These are phyloP conservation scores for Dendrostoma leiphaemia DNA, from an alignment of 2,329 filamentous ascomycete species.

Conservation along the genomic window DNA sequence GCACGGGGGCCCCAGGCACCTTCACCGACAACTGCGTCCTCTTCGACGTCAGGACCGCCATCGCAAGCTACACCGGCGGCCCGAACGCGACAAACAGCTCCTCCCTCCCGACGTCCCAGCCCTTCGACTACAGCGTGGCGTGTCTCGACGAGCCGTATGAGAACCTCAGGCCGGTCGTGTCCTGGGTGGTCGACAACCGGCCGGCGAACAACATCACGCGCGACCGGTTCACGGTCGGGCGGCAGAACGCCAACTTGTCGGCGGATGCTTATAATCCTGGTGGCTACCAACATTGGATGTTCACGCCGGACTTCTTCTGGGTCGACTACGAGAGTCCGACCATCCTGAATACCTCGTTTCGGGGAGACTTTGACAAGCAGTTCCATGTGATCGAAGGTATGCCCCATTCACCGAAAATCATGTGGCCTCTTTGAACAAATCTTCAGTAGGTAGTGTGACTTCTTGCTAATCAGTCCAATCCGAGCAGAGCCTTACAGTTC, in stretches of 20 bases:
- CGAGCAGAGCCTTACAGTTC: background rate
- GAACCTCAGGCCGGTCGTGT: constrained; percentile 16
- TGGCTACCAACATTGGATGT: constrained; percentile 10
- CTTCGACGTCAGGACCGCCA: constrained; percentile 19
- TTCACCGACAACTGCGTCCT: constrained; percentile 12
- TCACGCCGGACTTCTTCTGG: constrained; percentile 19
- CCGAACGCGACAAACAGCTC: constrained; percentile 18
- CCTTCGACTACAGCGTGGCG: constrained; percentile 6
- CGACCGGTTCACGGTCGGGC: background rate
- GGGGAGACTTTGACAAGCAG: constrained; percentile 8
- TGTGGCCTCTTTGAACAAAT: too few species aligned
- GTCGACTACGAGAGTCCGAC: constrained; percentile 17
- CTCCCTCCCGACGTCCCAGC: constrained; percentile 12
- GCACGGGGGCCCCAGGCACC: background rate
- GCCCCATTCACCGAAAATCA: too few species aligned
- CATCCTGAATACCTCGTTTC: constrained; percentile 7
- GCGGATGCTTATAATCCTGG: background rate
- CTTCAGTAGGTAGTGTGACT: rapidly evolving
- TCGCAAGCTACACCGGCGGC: constrained; percentile 22
- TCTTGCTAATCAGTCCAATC: background rate
- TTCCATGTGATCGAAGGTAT: constrained; percentile 16
- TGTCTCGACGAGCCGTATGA: constrained; percentile 2
- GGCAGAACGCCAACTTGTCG: background rate
- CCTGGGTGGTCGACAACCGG: constrained; percentile 14
- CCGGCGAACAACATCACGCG: constrained; percentile 16